Evolutionary conservation across 345 rosid species (phyloP).

Genomic region (Ricinus communis): DNA sequence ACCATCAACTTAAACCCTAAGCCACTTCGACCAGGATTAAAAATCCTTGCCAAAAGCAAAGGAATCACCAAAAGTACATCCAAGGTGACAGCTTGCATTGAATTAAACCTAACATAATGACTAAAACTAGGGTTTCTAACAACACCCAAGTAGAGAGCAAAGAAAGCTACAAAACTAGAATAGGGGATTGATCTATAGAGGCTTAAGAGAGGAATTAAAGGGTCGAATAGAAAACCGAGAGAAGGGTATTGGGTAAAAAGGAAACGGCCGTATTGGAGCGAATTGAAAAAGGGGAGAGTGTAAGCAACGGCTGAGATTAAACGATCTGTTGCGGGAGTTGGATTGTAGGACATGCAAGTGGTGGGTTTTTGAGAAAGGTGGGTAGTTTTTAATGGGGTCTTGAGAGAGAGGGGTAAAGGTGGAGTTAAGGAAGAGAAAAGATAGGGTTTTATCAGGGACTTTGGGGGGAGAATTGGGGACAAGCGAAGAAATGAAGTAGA

Average conservation of each 20-base stretch:
- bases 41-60: slow-evolving; percentile 52
- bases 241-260: slow-evolving; percentile 66
- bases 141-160: slow-evolving; percentile 75
- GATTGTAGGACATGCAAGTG: slow-evolving; percentile 50
- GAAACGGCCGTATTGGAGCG: slow-evolving; percentile 82
- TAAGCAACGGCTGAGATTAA: slow-evolving; percentile 68
- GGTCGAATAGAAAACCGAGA: slow-evolving; percentile 55
- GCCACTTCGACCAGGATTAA: slow-evolving; percentile 69
- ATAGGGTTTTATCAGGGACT: background rate
- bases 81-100: slow-evolving; percentile 90
- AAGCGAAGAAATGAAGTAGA: slow-evolving; percentile 14
- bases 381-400: slow-evolving; percentile 7
- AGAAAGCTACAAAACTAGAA: slow-evolving; percentile 87
- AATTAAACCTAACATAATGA: slow-evolving; percentile 69
- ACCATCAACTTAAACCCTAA: slow-evolving; percentile 57
- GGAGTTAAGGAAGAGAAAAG: background rate
- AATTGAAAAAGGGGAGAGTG: slow-evolving; percentile 83
- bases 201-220: slow-evolving; percentile 63
- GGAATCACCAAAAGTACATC: slow-evolving; percentile 86
- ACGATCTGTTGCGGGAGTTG: slow-evolving; percentile 83
- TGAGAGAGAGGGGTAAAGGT: background rate
- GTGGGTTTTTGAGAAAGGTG: background rate
- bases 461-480: slow-evolving; percentile 2
- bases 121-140: slow-evolving; percentile 74
- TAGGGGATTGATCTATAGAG: slow-evolving; percentile 78